Evolutionary conservation across 2,329 filamentous ascomycete species (phyloP).

Genomic region (Pyrenochaeta sp.): DNA sequence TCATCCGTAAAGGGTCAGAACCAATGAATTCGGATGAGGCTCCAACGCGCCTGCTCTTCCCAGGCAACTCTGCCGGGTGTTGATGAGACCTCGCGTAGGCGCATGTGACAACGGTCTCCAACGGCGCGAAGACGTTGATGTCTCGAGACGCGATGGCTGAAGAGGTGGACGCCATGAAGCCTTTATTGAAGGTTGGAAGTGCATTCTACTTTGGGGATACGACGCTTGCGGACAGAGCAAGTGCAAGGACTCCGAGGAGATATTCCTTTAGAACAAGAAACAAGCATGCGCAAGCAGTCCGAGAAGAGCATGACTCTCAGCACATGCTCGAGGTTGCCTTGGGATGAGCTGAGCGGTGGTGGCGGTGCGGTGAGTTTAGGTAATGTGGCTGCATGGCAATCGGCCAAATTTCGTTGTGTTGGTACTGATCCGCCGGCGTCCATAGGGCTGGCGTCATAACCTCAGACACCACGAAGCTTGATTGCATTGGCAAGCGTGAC

Average conservation of each 20-base stretch:
- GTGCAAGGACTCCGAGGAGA: conserved; percentile 38
- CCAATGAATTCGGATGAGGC: background rate
- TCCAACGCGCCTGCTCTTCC: background rate
- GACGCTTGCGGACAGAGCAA: conserved; percentile 12
- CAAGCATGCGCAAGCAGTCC: conserved; percentile 29
- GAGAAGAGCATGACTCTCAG: conserved; percentile 28
- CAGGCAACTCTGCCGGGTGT: background rate
- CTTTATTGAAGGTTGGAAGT: conserved; percentile 31
- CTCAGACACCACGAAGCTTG: background rate
- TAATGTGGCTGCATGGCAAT: background rate
- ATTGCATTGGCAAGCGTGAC: conserved; percentile 3
- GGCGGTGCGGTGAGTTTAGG: background rate
- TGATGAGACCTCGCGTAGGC: background rate
- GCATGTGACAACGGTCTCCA: background rate
- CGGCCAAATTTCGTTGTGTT: background rate
- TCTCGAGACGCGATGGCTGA: conserved; percentile 21
- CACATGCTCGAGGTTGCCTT: conserved; percentile 35
- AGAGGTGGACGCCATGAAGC: conserved; percentile 15
- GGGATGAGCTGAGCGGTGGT: conserved; percentile 25
- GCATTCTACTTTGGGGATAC: conserved; percentile 24
- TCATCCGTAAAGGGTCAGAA: background rate
- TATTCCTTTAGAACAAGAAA: conserved; percentile 34
- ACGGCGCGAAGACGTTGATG: conserved; percentile 9
- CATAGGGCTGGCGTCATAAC: background rate
- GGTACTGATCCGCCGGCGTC: background rate